A percentile compares a stretch with the other conserved stretches of the same genome.
Evolutionary conservation across 495 filamentous ascomycete genomes (phyloP).

Genomic region (Evansstolkia leycettana): DNA sequence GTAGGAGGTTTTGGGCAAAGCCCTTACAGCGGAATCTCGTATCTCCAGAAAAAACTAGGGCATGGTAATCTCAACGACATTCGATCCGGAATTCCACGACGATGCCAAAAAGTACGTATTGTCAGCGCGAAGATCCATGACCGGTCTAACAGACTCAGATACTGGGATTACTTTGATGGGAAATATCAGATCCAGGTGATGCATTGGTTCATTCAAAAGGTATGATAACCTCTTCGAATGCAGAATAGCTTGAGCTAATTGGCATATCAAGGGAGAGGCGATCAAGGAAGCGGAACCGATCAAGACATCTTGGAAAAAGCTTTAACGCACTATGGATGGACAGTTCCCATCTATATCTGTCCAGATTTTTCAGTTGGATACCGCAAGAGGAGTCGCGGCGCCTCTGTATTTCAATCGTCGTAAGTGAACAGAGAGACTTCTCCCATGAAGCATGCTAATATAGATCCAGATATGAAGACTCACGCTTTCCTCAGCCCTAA

Average conservation of each 20-base stretch:
- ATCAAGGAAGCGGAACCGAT: conserved; percentile 13
- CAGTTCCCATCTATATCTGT: conserved; percentile 2
- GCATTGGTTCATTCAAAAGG: conserved; percentile 19
- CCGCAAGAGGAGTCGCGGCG: background rate
- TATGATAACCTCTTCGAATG: conserved; percentile 3
- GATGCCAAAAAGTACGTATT: conserved; percentile 9
- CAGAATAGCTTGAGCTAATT: background rate
- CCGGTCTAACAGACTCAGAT: conserved; percentile 3
- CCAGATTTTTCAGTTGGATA: conserved; percentile 9
- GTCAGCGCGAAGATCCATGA: background rate
- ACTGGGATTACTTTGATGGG: conserved; percentile 11
- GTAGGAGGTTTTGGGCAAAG: conserved; percentile 62
- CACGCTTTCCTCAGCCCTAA: conserved; percentile 4
- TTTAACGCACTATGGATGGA: conserved; percentile 4
- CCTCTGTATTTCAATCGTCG: conserved; percentile 8
- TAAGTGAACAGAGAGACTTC: no score
- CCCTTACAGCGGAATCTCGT: conserved; percentile 23
- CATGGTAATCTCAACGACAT: conserved; percentile 4
- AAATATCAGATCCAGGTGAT: conserved; percentile 8
- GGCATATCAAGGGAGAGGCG: conserved; percentile 7
- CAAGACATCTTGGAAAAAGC: conserved; percentile 2
- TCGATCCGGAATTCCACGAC: conserved; percentile 11
- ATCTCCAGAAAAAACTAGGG: conserved; percentile 30
- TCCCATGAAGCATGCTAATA: background rate
- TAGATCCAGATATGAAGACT: conserved; percentile 5